phyloP scores from a whole-genome alignment of 352 stramenopile species.

The Phytophthora pini region DNA sequence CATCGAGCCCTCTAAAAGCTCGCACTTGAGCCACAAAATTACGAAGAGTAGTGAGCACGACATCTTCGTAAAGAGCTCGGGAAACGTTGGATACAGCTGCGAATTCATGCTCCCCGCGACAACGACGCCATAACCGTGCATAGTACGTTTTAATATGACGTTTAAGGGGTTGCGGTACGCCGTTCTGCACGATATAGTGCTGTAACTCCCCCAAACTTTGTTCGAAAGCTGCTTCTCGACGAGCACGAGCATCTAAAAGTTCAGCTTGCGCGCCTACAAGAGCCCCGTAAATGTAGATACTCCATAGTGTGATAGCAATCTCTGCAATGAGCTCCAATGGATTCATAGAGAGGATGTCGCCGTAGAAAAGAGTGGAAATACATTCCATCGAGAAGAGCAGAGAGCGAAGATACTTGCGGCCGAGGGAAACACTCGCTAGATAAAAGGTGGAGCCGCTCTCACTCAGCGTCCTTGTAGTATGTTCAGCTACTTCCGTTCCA shows the following conservation, averaged over 20 bases:
- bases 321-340: conserved; percentile 61
- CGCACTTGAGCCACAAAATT: conserved; percentile 58
- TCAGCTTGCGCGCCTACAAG: conserved; percentile 67
- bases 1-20: conserved; percentile 58
- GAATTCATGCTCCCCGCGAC: conserved; percentile 59
- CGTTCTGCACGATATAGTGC: conserved; percentile 74
- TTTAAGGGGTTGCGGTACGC: conserved; percentile 65
- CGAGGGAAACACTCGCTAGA: conserved; percentile 40
- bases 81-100: conserved; percentile 53
- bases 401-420: conserved; percentile 69
- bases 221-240: conserved; percentile 61
- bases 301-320: conserved; percentile 59
- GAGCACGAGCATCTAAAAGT: conserved; percentile 50
- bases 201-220: conserved; percentile 69
- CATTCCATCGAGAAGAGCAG: conserved; percentile 71
- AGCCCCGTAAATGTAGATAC: conserved; percentile 78
- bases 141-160: conserved; percentile 81
- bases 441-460: conserved; percentile 5
- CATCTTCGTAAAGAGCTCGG: conserved; percentile 59
- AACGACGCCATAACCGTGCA: conserved; percentile 56
- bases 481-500: conserved; percentile 4
- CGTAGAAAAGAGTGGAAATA: conserved; percentile 79
- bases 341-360: conserved; percentile 75
- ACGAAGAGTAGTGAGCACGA: conserved; percentile 56
- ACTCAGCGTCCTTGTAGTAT: conserved; percentile 13